phyloP scores from a whole-genome alignment of 2,329 filamentous ascomycete genomes.

The Elsinoe arachidis region DNA sequence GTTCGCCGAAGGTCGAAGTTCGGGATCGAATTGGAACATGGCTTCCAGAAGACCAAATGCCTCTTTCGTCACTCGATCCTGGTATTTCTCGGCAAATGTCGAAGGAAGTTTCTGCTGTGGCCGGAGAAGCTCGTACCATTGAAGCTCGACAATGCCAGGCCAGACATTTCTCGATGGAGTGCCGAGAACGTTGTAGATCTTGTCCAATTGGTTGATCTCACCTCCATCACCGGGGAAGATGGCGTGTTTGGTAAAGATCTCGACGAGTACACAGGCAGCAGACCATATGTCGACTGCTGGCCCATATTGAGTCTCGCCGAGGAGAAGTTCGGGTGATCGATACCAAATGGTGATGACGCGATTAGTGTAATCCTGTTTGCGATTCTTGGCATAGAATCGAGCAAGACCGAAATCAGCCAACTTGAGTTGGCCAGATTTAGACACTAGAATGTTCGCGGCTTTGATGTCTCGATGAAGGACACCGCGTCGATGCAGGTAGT shows the following conservation, averaged over 20 bases:
- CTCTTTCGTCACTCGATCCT: slow-evolving; percentile 63
- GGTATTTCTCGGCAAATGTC: slow-evolving; percentile 76
- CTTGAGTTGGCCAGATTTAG: slow-evolving; percentile 83
- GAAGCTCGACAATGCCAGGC: slow-evolving; percentile 86
- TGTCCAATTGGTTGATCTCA: slow-evolving; percentile 93
- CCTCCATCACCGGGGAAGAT: slow-evolving; percentile 93
- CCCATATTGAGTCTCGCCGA: slow-evolving; percentile 84
- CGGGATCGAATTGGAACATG: slow-evolving; percentile 87
- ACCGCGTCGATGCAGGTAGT: slow-evolving; percentile 86
- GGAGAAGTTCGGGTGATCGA: slow-evolving; percentile 76
- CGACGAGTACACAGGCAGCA: slow-evolving; percentile 89
- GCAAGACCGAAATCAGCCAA: slow-evolving; percentile 94
- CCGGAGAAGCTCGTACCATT: slow-evolving; percentile 89
- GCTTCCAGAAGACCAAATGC: slow-evolving; percentile 73
- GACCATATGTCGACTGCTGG: slow-evolving; percentile 94
- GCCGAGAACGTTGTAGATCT: slow-evolving; percentile 87
- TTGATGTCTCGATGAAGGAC: slow-evolving; percentile 98
- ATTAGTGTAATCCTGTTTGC: slow-evolving; percentile 92
- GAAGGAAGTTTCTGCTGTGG: slow-evolving; percentile 65
- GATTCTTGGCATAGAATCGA: slow-evolving; percentile 81
- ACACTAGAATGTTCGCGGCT: slow-evolving; percentile 91
- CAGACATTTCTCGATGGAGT: slow-evolving; percentile 78
- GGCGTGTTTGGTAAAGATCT: slow-evolving; percentile 88
- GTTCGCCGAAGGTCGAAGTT: slow-evolving; percentile 70
- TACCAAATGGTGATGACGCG: slow-evolving; percentile 99